These are phyloP conservation scores for Luffa acutangula DNA, from an alignment of 306 rosid species.

Conservation along the genomic window DNA sequence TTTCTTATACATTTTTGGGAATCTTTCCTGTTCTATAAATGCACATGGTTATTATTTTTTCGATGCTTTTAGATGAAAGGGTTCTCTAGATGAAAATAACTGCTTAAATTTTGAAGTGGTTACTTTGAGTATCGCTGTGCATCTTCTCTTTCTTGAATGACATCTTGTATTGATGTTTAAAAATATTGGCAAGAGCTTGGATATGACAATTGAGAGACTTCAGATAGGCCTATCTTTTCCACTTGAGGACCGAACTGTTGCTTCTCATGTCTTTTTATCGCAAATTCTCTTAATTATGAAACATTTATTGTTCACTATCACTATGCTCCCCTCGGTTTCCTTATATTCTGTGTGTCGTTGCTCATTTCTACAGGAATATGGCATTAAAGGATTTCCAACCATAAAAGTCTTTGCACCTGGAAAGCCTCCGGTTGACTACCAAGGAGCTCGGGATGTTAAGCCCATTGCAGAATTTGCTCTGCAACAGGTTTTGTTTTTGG, in stretches of 20 bases:
- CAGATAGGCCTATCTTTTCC: not conserved
- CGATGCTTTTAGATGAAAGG: not conserved
- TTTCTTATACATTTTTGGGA: not conserved
- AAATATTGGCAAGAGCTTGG: not conserved
- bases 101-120: not conserved
- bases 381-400: conserved; percentile 86
- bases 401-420: conserved; percentile 89
- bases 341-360: not conserved
- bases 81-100: not conserved
- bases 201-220: not conserved
- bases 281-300: not conserved
- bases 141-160: not conserved
- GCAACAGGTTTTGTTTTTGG: conserved; percentile 49
- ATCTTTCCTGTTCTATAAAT: not conserved
- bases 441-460: conserved; percentile 92
- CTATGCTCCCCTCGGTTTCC: not conserved
- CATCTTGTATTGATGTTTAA: not conserved
- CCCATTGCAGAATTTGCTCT: conserved; percentile 84
- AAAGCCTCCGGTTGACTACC: conserved; percentile 77
- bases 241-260: not conserved
- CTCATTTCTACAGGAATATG: conserved; percentile 58
- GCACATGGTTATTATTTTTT: not conserved
- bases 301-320: not conserved
- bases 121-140: not conserved
- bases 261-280: not conserved